Conservation (phyloP, 2,329 filamentous ascomycete species). For the Fusarium continuum region DNA sequence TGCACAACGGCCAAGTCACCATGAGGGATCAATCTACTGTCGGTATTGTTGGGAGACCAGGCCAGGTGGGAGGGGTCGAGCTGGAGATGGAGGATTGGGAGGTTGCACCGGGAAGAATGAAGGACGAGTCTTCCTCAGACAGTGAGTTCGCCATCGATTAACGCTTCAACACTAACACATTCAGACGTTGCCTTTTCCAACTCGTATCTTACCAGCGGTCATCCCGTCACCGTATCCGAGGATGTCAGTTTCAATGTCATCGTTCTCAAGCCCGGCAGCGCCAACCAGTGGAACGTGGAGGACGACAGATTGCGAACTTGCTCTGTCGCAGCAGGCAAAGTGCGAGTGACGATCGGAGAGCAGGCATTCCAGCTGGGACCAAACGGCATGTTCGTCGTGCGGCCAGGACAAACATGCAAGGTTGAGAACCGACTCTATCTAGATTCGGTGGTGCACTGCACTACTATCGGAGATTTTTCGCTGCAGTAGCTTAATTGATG, state of each 20-base stretch:
- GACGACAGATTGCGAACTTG: slow-evolving; percentile 50
- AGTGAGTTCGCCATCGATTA: slow-evolving; percentile 47
- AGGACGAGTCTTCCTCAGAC: slow-evolving; percentile 42
- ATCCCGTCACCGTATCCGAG: slow-evolving; percentile 49
- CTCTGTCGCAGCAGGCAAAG: slow-evolving; percentile 54
- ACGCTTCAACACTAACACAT: neutral
- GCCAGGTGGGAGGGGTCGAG: slow-evolving; percentile 15
- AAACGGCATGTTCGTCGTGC: slow-evolving; percentile 56
- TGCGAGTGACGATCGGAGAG: slow-evolving; percentile 50
- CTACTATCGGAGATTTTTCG: slow-evolving; percentile 43
- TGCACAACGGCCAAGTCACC: neutral
- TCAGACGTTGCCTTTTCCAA: slow-evolving; percentile 57
- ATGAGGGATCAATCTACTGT: neutral
- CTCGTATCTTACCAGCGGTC: slow-evolving; percentile 51
- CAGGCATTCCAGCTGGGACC: slow-evolving; percentile 54
- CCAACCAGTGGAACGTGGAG: slow-evolving; percentile 45
- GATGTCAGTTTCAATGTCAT: slow-evolving; percentile 54
- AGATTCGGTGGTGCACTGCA: slow-evolving; percentile 56
- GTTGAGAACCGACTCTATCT: slow-evolving; percentile 56
- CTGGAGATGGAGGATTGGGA: slow-evolving; percentile 57
- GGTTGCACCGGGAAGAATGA: slow-evolving; percentile 54
- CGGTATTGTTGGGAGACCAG: neutral
- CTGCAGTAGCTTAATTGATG: slow-evolving; percentile 1
- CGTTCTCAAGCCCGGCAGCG: slow-evolving; percentile 52
- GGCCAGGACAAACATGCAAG: slow-evolving; percentile 49